phyloP scores from a whole-genome alignment of 176 grass and related monocot genomes.

The Avena insularis region DNA sequence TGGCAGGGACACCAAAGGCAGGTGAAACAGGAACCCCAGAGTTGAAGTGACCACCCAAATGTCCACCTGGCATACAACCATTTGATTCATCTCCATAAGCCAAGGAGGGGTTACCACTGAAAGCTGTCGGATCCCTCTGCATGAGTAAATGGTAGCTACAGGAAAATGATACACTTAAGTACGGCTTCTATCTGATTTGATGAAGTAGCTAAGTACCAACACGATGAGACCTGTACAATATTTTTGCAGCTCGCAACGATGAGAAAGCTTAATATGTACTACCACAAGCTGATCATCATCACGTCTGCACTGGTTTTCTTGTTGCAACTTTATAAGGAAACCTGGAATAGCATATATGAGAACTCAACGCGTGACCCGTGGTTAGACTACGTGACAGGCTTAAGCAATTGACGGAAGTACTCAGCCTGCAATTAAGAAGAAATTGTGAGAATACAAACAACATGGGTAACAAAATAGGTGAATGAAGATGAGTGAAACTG shows the following conservation, averaged over 20 bases:
- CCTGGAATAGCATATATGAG: conserved; percentile 20
- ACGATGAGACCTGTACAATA: conserved; percentile 20
- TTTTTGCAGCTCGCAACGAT: conserved; percentile 28
- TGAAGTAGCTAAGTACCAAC: conserved; percentile 18
- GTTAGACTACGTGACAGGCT: conserved; percentile 84
- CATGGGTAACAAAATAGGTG: not conserved
- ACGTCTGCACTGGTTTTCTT: conserved; percentile 43
- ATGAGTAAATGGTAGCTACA: conserved; percentile 42
- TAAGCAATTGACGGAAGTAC: conserved; percentile 96
- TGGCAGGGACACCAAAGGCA: conserved; percentile 13
- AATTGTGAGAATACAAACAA: conserved; percentile 18
- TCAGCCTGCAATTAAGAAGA: conserved; percentile 71
- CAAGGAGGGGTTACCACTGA: conserved; percentile 47
- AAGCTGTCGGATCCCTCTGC: conserved; percentile 66
- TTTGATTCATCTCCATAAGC: conserved; percentile 48
- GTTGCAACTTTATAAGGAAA: conserved; percentile 37
- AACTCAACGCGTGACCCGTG: conserved; percentile 20
- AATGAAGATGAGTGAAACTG: conserved; percentile 24
- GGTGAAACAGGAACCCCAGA: conserved; percentile 41
- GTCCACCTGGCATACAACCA: conserved; percentile 35
- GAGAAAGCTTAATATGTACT: conserved; percentile 44
- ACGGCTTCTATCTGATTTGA: conserved; percentile 14
- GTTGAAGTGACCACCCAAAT: conserved; percentile 38
- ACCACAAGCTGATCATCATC: conserved; percentile 52
- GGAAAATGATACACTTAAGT: conserved; percentile 1